These are phyloP conservation scores for Eucalyptus decipiens DNA, from an alignment of 345 rosid species.

Conservation along the genomic window DNA sequence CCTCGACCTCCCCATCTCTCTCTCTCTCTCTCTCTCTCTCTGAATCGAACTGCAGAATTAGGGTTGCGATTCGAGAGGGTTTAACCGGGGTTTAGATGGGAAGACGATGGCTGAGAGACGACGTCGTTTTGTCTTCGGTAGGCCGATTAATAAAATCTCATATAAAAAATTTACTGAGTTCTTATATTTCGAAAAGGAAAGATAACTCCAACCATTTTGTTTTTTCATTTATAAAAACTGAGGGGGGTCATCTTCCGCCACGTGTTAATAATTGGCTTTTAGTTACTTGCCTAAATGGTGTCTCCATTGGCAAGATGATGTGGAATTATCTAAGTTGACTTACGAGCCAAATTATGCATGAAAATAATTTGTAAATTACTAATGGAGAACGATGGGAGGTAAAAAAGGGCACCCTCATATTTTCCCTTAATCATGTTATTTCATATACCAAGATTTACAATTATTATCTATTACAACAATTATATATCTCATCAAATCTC, in stretches of 20 bases:
- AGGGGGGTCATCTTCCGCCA: background rate
- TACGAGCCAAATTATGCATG: background rate
- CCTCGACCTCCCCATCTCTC: constrained; percentile 81
- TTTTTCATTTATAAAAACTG: background rate
- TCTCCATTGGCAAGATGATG: background rate
- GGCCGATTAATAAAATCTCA: background rate
- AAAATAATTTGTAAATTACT: background rate
- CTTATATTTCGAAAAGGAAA: background rate
- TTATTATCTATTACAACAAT: fast-evolving
- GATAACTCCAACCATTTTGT: background rate
- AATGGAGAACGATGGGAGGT: background rate
- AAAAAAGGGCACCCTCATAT: background rate
- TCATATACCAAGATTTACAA: background rate
- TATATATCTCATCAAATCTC: background rate
- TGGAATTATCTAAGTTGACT: background rate
- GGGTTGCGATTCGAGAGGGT: background rate
- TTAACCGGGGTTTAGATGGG: background rate
- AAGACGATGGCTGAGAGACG: background rate
- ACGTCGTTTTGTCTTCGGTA: background rate
- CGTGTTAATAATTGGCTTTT: background rate
- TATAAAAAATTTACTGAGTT: background rate
- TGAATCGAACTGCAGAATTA: background rate
- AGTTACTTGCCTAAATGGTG: background rate
- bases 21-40: background rate
- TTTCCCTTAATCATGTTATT: background rate